Percentiles rank a stretch among this genome's conserved stretches.
Conservation (phyloP, 805 yeast species). For the Priceomyces carsonii region DNA sequence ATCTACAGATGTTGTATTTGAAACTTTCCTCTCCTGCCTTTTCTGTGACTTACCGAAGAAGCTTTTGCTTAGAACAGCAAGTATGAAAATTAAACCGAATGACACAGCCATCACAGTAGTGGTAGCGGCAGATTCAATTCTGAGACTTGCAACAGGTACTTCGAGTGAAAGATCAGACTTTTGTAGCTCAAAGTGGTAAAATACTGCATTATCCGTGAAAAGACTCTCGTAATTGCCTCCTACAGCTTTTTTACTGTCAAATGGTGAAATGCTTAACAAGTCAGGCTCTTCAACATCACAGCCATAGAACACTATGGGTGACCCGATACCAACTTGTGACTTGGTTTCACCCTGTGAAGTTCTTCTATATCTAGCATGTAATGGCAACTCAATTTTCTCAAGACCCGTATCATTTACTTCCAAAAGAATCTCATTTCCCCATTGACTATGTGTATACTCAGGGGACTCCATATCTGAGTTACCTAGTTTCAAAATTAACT, state of each 20-base stretch:
- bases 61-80: too few relatives aligned
- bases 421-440: slow-evolving; percentile 43
- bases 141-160: slow-evolving; percentile 4
- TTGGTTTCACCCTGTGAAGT: slow-evolving; percentile 19
- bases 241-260: slow-evolving; percentile 25
- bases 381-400: slow-evolving; percentile 22
- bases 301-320: slow-evolving; percentile 36
- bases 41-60: too few relatives aligned
- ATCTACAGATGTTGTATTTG: too few relatives aligned
- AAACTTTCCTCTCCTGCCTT: too few relatives aligned
- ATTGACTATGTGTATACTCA: slow-evolving; percentile 31
- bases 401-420: slow-evolving; percentile 17
- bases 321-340: slow-evolving; percentile 15
- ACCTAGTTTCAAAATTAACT: slow-evolving; percentile 30
- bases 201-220: slow-evolving; percentile 42
- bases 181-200: slow-evolving; percentile 26
- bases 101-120: slow-evolving; percentile 6
- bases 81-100: slow-evolving; percentile 7
- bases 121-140: neutral
- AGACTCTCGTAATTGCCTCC: slow-evolving; percentile 38
- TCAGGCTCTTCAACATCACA: slow-evolving; percentile 32
- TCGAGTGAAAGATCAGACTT: slow-evolving; percentile 1
- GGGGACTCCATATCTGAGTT: slow-evolving; percentile 40
- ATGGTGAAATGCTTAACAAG: slow-evolving; percentile 36
- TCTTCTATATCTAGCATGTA: slow-evolving; percentile 43